Conservation (phyloP, 2,329 filamentous ascomycete species). For the Coniochaeta sp. region DNA sequence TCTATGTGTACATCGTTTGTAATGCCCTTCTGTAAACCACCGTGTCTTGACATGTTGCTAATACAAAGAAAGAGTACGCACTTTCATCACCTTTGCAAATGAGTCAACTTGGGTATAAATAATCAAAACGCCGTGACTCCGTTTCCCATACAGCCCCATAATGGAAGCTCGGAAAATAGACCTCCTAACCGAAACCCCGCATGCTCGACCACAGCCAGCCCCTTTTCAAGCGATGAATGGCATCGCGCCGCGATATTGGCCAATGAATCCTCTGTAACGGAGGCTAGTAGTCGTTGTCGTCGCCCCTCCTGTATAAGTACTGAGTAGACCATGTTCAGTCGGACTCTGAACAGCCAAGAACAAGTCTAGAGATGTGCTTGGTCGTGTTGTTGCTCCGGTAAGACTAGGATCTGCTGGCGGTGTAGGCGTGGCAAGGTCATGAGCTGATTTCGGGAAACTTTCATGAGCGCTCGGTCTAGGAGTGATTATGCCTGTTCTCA, state of each 20-base stretch:
- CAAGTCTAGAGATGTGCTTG: not conserved
- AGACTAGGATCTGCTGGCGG: not conserved
- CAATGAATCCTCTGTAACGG: not conserved
- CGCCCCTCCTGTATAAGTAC: not conserved
- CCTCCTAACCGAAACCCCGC: not conserved
- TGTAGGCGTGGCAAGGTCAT: not conserved
- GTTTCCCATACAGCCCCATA: not conserved
- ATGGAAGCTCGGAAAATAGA: not conserved
- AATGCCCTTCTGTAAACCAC: not conserved
- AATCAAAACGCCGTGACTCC: not conserved
- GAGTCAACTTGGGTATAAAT: not conserved
- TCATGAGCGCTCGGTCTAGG: not conserved
- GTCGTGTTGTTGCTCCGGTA: not conserved
- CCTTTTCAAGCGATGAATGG: not conserved
- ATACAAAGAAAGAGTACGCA: not conserved
- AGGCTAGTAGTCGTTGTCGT: not conserved
- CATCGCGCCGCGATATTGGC: not conserved
- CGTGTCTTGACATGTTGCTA: not conserved
- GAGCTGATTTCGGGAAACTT: not conserved
- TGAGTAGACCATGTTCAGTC: not conserved
- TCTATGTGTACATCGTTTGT: not conserved
- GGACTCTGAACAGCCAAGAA: not conserved
- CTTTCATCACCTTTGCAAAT: not conserved
- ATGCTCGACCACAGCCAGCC: not conserved
- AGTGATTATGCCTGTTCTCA: not conserved